These are phyloP conservation scores for Rosa hybrid DNA, from an alignment of 331 rosid species.

Conservation along the genomic window DNA sequence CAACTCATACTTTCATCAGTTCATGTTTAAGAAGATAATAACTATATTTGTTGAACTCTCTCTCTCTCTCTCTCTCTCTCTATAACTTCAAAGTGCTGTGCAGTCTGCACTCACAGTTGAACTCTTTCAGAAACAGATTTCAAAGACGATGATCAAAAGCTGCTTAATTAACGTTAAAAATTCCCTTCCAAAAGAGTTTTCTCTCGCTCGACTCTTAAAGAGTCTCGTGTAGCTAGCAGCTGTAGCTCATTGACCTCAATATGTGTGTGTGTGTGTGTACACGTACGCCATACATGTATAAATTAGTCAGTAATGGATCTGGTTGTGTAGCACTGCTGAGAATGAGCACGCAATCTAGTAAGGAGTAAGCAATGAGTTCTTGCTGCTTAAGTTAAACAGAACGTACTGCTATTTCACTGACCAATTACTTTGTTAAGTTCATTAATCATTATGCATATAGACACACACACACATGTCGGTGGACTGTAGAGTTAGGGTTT, in stretches of 20 bases:
- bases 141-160: background rate
- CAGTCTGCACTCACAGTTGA: background rate
- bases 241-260: conserved; percentile 9
- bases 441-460: background rate
- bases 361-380: conserved; percentile 14
- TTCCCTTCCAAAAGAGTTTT: background rate
- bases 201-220: background rate
- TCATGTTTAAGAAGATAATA: background rate
- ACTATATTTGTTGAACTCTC: background rate
- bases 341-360: conserved; percentile 9
- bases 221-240: background rate
- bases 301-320: background rate
- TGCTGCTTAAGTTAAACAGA: background rate
- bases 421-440: background rate
- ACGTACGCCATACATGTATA: background rate
- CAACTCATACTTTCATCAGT: conserved; percentile 12
- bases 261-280: no score
- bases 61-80: background rate
- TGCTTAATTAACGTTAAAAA: background rate
- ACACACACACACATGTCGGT: no score
- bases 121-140: background rate
- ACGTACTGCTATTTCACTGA: background rate
- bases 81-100: background rate
- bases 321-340: background rate
- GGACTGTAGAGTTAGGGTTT: background rate